Evolutionary conservation across 1,284 basidiomycete genomes (phyloP), one percentile per base, ranked within the genome.

Genomic region (Cronartium quercuum): DNA sequence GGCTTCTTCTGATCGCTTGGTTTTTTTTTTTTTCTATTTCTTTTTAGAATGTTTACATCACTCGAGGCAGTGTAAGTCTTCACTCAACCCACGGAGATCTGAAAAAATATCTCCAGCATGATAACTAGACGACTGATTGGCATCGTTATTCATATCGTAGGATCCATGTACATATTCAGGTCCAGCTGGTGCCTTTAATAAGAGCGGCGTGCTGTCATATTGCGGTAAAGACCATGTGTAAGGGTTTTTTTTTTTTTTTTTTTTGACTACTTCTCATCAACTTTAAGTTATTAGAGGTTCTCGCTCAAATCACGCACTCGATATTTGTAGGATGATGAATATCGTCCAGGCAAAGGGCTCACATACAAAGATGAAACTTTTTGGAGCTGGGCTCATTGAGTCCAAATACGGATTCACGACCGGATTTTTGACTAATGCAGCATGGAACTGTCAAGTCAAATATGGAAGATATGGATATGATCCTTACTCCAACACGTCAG

Each of bases 391-490:
- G 12, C 38, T 75, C 12, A 68, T 75, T 51, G 41, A 67, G 55
- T 44, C 38, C 5, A 75, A 75, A 66, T 68, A 75, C 37, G 65
- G 66, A 29, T 75, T 75, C 42, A 44, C 64, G 6, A 60, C 60
- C 6, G 57, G 38, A n/a, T 67, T 75, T 41, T 61, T 75, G 37
- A 68, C 66, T 21, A 47, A 62, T 10, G 18, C 73, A 9, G 65
- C 73, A 40, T 75, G 73, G 73, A 67, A 60, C 62, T 75, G 73
- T 35, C 73, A 75, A 47, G 24, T n/a, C 29, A 68, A 75, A 55
- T 75, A 75, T 42, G 60, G 60, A 15, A 41, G n/a, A 38, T 75
- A 75, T 34, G 73, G 63, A 21, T 47, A 75, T 40, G 58, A 75
- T 51, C 73, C 73, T 38, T 75, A 75, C 29, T 47, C 40, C 6